Evolutionary conservation across 768 basidiomycete species (phyloP).

Genomic region (Boletus eberwhitei): DNA sequence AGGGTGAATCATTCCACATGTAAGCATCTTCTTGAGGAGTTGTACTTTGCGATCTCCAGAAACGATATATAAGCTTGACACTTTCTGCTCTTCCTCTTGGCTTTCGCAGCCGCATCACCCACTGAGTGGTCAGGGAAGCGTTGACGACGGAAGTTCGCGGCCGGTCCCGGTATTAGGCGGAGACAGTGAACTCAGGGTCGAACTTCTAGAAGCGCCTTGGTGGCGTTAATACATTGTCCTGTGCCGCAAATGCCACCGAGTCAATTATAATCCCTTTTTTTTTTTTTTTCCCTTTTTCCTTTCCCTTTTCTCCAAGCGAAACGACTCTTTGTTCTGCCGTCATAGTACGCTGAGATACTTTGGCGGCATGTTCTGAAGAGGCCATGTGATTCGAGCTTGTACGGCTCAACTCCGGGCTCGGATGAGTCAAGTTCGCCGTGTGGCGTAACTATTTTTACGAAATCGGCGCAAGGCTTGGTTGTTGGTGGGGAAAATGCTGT

Average conservation of each 20-base stretch:
- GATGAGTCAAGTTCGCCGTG: constrained; percentile 13
- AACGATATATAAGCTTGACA: background rate
- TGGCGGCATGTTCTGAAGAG: background rate
- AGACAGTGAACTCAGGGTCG: background rate
- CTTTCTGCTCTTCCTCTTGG: background rate
- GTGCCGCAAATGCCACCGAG: background rate
- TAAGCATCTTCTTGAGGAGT: background rate
- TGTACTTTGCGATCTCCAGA: background rate
- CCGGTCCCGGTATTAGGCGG: constrained; percentile 3
- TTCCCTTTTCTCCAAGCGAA: background rate
- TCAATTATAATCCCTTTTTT: background rate
- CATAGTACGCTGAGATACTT: background rate
- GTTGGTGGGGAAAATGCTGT: constrained; percentile 7
- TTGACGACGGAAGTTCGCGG: background rate
- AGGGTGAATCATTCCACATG: constrained; percentile 13
- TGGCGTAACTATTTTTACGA: constrained; percentile 15
- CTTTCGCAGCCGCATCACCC: background rate
- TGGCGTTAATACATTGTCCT: constrained; percentile 9
- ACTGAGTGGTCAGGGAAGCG: background rate
- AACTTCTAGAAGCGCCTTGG: constrained; percentile 7
- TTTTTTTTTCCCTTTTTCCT: no score
- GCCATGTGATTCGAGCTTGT: background rate
- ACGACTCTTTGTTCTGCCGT: background rate
- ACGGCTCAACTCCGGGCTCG: background rate
- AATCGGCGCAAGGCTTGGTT: background rate